Evolutionary conservation across 2,329 filamentous ascomycete species (phyloP).

Genomic region (Talaromyces sp.): DNA sequence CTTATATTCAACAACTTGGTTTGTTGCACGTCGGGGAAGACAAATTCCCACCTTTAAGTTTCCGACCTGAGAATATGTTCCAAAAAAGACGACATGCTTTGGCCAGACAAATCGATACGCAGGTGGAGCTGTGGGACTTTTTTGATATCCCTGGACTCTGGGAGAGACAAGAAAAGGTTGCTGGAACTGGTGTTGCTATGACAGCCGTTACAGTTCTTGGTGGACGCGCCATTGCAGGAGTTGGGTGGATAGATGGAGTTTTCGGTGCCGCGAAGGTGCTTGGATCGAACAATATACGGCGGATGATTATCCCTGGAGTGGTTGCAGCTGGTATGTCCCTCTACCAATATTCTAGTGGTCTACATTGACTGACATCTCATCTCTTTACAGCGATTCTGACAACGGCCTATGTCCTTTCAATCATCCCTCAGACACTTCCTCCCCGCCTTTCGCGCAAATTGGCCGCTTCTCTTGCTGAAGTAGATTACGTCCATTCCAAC

Average conservation of each 20-base stretch:
- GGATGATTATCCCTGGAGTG: slow-evolving; percentile 75
- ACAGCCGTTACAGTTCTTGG: slow-evolving; percentile 86
- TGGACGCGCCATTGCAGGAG: slow-evolving; percentile 73
- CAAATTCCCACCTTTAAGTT: slow-evolving; percentile 79
- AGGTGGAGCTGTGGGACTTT: slow-evolving; percentile 89
- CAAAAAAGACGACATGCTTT: slow-evolving; percentile 70
- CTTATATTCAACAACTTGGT: slow-evolving; percentile 82
- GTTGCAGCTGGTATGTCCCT: slow-evolving; percentile 68
- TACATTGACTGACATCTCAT: slow-evolving; percentile 30
- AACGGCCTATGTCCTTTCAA: slow-evolving; percentile 74
- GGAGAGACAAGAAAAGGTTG: slow-evolving; percentile 90
- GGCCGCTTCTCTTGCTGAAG: slow-evolving; percentile 68
- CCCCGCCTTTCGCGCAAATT: slow-evolving; percentile 82
- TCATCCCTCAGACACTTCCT: slow-evolving; percentile 85
- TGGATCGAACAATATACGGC: slow-evolving; percentile 75
- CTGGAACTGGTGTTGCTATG: slow-evolving; percentile 89
- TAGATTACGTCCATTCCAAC: slow-evolving; percentile 93
- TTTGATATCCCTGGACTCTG: slow-evolving; percentile 79
- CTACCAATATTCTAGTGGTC: neutral
- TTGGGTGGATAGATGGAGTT: slow-evolving; percentile 85
- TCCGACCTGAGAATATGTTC: slow-evolving; percentile 94
- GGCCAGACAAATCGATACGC: slow-evolving; percentile 79
- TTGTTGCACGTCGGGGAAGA: slow-evolving; percentile 77
- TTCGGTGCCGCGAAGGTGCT: slow-evolving; percentile 76
- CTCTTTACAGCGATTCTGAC: slow-evolving; percentile 62